Evolutionary conservation across 2,329 filamentous ascomycete genomes (phyloP), one percentile per base, ranked within the genome.

Genomic region (Monosporascus sp.): DNA sequence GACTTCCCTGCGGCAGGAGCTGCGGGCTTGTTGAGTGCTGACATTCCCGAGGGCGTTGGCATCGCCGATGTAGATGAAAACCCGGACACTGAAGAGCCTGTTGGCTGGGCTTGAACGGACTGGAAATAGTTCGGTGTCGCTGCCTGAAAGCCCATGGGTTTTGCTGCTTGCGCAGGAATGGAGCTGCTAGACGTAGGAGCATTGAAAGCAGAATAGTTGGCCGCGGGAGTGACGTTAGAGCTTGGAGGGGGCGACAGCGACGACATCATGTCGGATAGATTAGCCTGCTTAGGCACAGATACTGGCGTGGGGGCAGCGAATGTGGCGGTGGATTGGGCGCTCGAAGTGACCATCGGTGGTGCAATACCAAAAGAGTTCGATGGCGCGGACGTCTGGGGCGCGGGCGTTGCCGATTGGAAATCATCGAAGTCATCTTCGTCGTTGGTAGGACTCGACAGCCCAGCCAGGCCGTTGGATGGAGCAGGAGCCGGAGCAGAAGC

Each of bases 371-470:
- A 58, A 57, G 68, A 58, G 61, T 68, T 60, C 62, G 78, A 73
- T 20, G 79, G 70, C 39, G 78, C 70, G 18, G 77, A 68, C 11
- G 65, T 49, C 42, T 71, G 70, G 15, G 76, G 65, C 25, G 83
- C 74, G 3, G 86, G 82, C 3, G 88, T 76, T 15, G 93, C 93
- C 20, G 91, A 96, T 70, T 96, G 90, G 78, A 97, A 97, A 67
- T 99, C 94, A 67, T 97, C 94, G 65, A 97, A 97, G 58, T 97
- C 94, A 61, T 96, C 92, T 58, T 97, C 93, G 57, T 89, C 86
- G 49, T 76, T 75, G 31, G 72, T 71, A 17, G 72, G 64, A 44
- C 73, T 67, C 17, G 69, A 65, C 48, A 84, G 66, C 17, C 76
- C 71, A 45, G 75, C 74, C 48, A 84, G 61, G 15, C 69, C 68